phyloP scores from a whole-genome alignment of 2,329 filamentous ascomycete species.

The Epichloe elymi region DNA sequence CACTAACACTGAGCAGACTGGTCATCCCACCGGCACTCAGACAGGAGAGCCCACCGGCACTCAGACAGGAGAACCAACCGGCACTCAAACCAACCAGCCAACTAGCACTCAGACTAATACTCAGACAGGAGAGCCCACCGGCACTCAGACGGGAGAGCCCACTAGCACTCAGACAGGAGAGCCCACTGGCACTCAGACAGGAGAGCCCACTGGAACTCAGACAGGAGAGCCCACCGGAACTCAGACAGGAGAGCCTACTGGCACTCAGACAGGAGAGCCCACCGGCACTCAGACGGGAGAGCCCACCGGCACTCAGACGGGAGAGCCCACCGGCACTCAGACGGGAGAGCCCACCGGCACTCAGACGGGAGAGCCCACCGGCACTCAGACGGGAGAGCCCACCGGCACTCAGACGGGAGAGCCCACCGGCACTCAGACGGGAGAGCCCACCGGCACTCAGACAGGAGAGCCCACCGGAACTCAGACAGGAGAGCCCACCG shows the following conservation, averaged over 20 bases:
- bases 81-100: rapidly evolving
- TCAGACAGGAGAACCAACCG: too few species aligned
- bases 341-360: background rate
- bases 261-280: background rate
- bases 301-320: background rate
- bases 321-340: background rate
- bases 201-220: background rate
- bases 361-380: background rate
- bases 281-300: background rate
- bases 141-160: too few species aligned
- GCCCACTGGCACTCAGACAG: too few species aligned
- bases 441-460: background rate
- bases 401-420: background rate
- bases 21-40: too few species aligned
- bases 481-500: background rate
- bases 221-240: background rate
- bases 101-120: too few species aligned
- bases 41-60: too few species aligned
- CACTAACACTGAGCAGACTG: too few species aligned
- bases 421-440: background rate
- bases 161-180: too few species aligned
- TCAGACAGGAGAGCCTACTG: too few species aligned
- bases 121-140: too few species aligned
- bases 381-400: background rate
- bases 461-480: background rate